Base-by-base conservation (phyloP, 306 rosid genomes). In the Glycine tomentella region DNA sequence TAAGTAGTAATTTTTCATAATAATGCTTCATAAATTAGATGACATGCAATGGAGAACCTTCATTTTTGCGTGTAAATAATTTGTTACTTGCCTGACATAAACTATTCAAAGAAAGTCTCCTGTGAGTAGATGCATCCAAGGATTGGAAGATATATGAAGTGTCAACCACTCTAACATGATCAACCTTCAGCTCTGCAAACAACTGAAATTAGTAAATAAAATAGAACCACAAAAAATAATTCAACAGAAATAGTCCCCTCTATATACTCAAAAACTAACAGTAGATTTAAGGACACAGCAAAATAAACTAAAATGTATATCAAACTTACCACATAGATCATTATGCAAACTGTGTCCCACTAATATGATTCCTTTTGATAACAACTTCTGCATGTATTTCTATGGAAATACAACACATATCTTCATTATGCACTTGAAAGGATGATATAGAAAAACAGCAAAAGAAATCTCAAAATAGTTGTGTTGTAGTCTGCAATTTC, bases 261-360 rank as follows among this genome's bases (percentile, higher is more conserved):
- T 40, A 50, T 59, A 40, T 69, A 49, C 58, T 72, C 6, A 34
- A 82, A 86, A 71, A 56, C 51, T 5, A 10, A 49, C 61, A 17
- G 74, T 53, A 45, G 58, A 13, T 75, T 69, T 72, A 70, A 33
- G 10, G 36, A 49, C 44, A 68, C 7, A 72, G 59, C 33, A 65
- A 81, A 52, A 31, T 13, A 34, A 63, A 38, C 10, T 8, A 56
- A 40, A 77, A 52, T 9, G 72, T 65, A 49, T 49, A 69, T n/a
- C 79, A 70, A 63, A 40, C 84, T 85, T 75, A 80, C 99, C 98
- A 56, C 62, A 78, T 62, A 95, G 86, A 82, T 93, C 99, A 57
- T 93, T 95, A 77, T 87, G 77, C 83, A 95, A 85, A 87, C 99
- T 86, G 83, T 95, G 99, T 66, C 99, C 99, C 58, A 88, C 91